Evolutionary conservation across 768 basidiomycete species (phyloP), one percentile per base, ranked within the genome.

Genomic region (Leccinum barrowsii): DNA sequence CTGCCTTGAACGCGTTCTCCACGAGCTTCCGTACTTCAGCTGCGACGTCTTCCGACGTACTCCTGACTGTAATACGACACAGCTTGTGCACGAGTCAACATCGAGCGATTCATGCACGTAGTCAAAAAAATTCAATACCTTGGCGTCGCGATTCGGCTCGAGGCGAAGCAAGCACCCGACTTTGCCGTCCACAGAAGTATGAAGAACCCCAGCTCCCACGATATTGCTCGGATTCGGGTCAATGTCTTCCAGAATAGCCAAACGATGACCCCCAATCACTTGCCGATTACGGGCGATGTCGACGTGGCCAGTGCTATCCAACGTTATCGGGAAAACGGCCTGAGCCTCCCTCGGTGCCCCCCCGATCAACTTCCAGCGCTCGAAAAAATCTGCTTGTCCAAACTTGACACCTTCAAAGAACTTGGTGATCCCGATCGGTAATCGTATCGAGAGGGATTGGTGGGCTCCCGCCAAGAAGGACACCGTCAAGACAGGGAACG

Each of bases 341-440:
- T 99, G 97, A 26, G 90, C 85, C 76, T 99, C 97, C 52, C 95
- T 83, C 28, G 97, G 97, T 12, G 93, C 80, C 1, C 97, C 97
- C 7, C 97, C 97, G 53, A 98, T 98, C 65, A 97, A 76, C 73
- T 94, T 95, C 97, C 97, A 99, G 53, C 97, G 80, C 73, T 98
- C 95, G 74, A 98, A 99, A 81, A 98, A 99, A 64, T 97, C 92
- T 1, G 82, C 76, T 60, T 83, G 79, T 11, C 83, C 85, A 34
- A 99, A 82, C 66, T 86, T 89, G 63, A 98, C 95, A 24, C 92
- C 90, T 68, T 97, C 96, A 56, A 98, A 82, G 74, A 99, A 99
- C 73, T 96, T 94, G 42, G 89, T 88, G 56, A 97, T 67, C 47
- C 91, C 83, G 63, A 99, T 84, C 11, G 97, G 97, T 24, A 99